A percentile compares a stretch with the other conserved stretches of the same genome.
Evolutionary conservation across 805 yeast genomes (phyloP).

Genomic region (Torulaspora microellipsoides): DNA sequence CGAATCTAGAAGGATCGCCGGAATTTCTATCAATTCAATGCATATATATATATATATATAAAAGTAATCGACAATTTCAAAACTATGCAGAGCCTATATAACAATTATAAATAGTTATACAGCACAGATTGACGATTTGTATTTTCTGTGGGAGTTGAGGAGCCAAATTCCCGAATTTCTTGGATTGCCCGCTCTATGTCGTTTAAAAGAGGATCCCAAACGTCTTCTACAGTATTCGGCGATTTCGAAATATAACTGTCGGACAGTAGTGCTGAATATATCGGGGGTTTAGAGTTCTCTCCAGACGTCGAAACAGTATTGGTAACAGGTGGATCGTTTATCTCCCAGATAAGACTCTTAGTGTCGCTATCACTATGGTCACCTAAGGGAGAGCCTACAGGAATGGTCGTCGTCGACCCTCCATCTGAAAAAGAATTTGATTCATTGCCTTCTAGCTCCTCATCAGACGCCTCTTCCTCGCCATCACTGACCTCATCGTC

Average conservation of each 20-base stretch:
- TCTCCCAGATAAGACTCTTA: too few species aligned
- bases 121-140: slow-evolving; percentile 3
- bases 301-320: too few species aligned
- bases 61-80: too few species aligned
- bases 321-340: neutral
- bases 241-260: too few species aligned
- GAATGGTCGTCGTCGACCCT: slow-evolving; percentile 15
- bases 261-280: too few species aligned
- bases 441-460: neutral
- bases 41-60: too few species aligned
- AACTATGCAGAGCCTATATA: too few species aligned
- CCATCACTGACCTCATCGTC: slow-evolving; percentile 18
- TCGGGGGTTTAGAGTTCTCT: too few species aligned
- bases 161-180: slow-evolving; percentile 10
- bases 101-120: slow-evolving; percentile 8
- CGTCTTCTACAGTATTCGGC: slow-evolving; percentile 1
- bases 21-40: too few species aligned
- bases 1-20: neutral
- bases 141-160: slow-evolving; percentile 6
- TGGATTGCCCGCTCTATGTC: slow-evolving; percentile 19
- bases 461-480: slow-evolving; percentile 6
- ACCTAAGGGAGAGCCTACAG: slow-evolving; percentile 10
- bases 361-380: neutral
- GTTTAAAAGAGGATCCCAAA: slow-evolving; percentile 12
- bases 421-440: slow-evolving; percentile 3